Evolutionary conservation across 2,329 filamentous ascomycete genomes (phyloP).

Genomic region (Diaporthe australafricana): DNA sequence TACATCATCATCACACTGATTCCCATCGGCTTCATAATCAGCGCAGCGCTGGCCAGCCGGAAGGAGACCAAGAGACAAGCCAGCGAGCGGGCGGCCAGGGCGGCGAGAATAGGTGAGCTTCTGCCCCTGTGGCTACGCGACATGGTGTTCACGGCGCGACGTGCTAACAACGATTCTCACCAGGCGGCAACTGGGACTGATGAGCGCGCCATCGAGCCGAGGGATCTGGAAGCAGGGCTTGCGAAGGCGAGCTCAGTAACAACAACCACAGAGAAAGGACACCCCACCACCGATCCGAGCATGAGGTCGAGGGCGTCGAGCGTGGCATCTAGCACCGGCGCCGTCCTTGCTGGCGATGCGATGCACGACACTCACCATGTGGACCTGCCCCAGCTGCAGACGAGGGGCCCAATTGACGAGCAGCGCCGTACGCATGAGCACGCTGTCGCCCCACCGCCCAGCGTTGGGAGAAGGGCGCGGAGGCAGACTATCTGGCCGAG

Average conservation of each 20-base stretch:
- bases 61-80: slow-evolving; percentile 12
- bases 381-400: neutral
- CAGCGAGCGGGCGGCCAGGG: slow-evolving; percentile 3
- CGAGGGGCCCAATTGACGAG: neutral
- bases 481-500: neutral
- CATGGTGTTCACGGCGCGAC: neutral
- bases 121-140: neutral
- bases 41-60: slow-evolving; percentile 8
- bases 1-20: slow-evolving; percentile 31
- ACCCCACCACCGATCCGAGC: neutral
- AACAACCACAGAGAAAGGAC: neutral
- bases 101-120: slow-evolving; percentile 18
- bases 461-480: neutral
- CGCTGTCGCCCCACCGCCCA: neutral
- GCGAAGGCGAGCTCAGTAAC: neutral
- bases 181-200: slow-evolving; percentile 24
- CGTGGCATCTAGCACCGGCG: neutral
- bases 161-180: neutral
- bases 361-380: neutral
- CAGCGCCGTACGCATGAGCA: neutral
- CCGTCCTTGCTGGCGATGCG: neutral
- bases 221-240: slow-evolving; percentile 22
- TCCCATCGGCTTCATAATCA: slow-evolving; percentile 23
- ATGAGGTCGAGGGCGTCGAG: slow-evolving; percentile 7
- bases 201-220: neutral